Evolutionary conservation across 2,329 filamentous ascomycete genomes (phyloP), one percentile per base, ranked within the genome.

Genomic region (Cladosporium sp.): DNA sequence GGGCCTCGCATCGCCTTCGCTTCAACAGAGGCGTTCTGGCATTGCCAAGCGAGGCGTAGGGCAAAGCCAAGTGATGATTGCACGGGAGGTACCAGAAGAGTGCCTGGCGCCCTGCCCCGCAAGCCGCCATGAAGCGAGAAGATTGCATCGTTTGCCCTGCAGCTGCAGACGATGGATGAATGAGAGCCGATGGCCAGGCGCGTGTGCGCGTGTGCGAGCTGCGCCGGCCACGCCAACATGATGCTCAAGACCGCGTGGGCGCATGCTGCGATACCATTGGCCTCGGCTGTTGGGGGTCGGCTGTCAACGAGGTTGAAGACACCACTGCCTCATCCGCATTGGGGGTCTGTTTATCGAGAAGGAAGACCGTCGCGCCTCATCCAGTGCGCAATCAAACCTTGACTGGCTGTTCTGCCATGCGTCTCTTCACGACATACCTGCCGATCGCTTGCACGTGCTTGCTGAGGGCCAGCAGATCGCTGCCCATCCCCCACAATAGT

Each of bases 1-100:
- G 50, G 36, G 28, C 8, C 22, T 34, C n/a, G 37, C 19, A 42
- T 34, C 24, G 4, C n/a, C 37, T 53, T 32, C 32, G 37, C 13
- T 34, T 34, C 20, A 3, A 32, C 25, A 24, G 32, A 53, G 37
- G 50, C 37, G 50, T 42, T 44, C 50, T 10, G 5, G 36, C 24
- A 17, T n/a, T 32, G 50, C 25, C 37, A 44, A 53, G 50, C 50
- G 50, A 53, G 50, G 24, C 12, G 50, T 53, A 53, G 50, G 50
- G 36, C 36, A 53, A 32, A 17, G 50, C 50, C 25, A 53, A 53
- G 19, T 20, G 50, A 17, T 42, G 10, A 24, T 34, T 32, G 50
- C 9, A 13, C 36, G 37, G 24, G 22, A 42, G 19, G 50, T 42
- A 15, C 37, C 24, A 44, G 25, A 32, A n/a, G 17, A 35, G 20